phyloP scores from a whole-genome alignment of 768 basidiomycete species.

The Jaapia argillacea region DNA sequence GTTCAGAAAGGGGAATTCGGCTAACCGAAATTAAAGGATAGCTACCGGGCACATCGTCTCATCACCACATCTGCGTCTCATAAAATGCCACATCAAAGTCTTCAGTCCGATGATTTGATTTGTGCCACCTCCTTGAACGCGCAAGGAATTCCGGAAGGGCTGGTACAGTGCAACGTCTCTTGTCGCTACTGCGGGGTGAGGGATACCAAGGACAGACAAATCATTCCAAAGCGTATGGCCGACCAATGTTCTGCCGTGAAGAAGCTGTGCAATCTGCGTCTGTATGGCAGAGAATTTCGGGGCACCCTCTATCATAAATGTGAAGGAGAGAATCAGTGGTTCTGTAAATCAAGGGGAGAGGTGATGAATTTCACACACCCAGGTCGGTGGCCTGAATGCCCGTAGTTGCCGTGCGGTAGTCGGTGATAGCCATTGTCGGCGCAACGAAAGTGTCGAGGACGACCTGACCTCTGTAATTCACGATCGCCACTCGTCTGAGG shows the following conservation, averaged over 20 bases:
- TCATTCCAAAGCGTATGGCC: constrained; percentile 79
- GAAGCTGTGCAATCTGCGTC: constrained; percentile 48
- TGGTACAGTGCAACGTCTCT: constrained; percentile 77
- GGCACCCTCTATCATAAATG: constrained; percentile 41
- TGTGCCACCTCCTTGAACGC: constrained; percentile 25
- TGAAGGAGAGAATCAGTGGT: not conserved
- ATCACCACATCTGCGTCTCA: constrained; percentile 71
- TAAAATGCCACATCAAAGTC: constrained; percentile 75
- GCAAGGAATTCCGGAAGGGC: constrained; percentile 68
- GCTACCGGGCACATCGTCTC: constrained; percentile 64
- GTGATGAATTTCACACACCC: constrained; percentile 24
- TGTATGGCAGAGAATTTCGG: constrained; percentile 56
- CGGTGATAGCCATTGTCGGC: constrained; percentile 55
- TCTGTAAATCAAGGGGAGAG: not conserved
- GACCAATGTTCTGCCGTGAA: constrained; percentile 63
- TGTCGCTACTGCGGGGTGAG: constrained; percentile 68
- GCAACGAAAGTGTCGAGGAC: constrained; percentile 57
- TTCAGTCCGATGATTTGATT: constrained; percentile 65
- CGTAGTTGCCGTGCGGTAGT: constrained; percentile 62
- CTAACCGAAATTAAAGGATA: too few species aligned
- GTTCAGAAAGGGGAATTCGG: too few species aligned
- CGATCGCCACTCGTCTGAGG: constrained; percentile 31
- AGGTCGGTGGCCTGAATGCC: constrained; percentile 37
- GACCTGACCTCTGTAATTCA: constrained; percentile 34
- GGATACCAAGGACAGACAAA: constrained; percentile 72